Conservation (phyloP, 331 rosid species). For the Ulmus americana region DNA sequence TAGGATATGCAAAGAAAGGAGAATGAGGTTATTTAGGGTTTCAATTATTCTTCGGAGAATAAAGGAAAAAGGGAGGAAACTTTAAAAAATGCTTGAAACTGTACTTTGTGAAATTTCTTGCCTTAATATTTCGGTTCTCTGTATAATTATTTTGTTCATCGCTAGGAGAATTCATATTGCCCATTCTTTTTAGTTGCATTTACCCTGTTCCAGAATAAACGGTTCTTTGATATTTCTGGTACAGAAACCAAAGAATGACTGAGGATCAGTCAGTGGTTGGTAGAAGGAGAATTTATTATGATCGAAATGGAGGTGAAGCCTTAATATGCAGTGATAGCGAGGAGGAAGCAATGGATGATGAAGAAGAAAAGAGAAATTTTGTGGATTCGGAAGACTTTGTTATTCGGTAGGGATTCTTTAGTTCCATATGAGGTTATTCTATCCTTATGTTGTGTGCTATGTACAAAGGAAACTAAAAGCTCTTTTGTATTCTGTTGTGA, state of each 20-base stretch:
- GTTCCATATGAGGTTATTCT: neutral
- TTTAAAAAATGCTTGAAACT: too few species aligned
- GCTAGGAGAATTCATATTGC: too few species aligned
- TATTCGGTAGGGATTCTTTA: conserved; percentile 52
- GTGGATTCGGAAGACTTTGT: conserved; percentile 85
- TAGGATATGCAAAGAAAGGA: too few species aligned
- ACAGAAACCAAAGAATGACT: conserved; percentile 98
- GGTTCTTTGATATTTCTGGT: conserved; percentile 19
- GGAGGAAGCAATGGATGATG: conserved; percentile 83
- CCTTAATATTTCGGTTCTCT: too few species aligned
- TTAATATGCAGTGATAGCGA: conserved; percentile 98
- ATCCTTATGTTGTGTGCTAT: neutral
- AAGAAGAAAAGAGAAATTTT: conserved; percentile 83
- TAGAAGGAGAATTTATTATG: conserved; percentile 95
- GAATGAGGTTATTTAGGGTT: too few species aligned
- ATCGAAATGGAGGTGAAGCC: conserved; percentile 95
- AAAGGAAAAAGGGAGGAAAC: too few species aligned
- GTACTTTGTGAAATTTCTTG: too few species aligned
- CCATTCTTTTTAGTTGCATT: too few species aligned
- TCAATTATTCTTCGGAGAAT: too few species aligned
- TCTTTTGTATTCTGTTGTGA: conserved; percentile 26
- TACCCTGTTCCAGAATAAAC: neutral
- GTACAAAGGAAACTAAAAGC: conserved; percentile 22
- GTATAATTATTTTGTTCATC: too few species aligned
- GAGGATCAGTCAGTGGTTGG: conserved; percentile 98